Conservation (phyloP, 352 stramenopile species). For the Thalassiosira mediterranea region DNA sequence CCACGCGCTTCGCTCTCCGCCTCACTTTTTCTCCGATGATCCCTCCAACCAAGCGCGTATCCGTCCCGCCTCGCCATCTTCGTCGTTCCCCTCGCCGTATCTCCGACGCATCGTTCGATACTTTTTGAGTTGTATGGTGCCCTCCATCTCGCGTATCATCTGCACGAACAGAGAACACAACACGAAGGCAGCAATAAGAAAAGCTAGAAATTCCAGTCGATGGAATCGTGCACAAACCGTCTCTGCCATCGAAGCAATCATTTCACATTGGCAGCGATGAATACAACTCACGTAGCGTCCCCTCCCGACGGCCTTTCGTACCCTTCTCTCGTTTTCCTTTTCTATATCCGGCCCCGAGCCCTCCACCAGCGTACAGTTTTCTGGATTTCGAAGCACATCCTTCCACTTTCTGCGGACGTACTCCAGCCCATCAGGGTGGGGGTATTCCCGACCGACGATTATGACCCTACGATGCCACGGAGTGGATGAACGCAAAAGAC, state of each 20-base stretch:
- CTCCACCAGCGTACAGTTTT: conserved; percentile 63
- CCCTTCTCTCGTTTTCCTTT: conserved; percentile 70
- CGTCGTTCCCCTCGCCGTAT: conserved; percentile 80
- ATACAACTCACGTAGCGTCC: conserved; percentile 89
- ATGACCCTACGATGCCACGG: conserved; percentile 64
- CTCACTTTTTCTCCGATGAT: background rate
- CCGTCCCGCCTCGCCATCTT: conserved; percentile 14
- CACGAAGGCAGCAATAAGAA: background rate
- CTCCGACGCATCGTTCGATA: conserved; percentile 93
- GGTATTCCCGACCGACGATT: conserved; percentile 93
- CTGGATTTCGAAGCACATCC: conserved; percentile 89
- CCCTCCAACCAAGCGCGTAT: background rate
- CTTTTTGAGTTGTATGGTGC: conserved; percentile 97
- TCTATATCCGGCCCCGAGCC: conserved; percentile 1
- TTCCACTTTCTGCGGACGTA: conserved; percentile 93
- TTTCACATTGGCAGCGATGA: too few relatives aligned
- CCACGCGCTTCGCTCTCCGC: too few relatives aligned
- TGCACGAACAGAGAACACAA: conserved; percentile 1
- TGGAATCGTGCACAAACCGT: too few relatives aligned
- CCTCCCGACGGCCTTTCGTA: conserved; percentile 91
- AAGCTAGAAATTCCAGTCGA: too few relatives aligned
- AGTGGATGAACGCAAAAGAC: background rate
- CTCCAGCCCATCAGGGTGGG: conserved; percentile 85
- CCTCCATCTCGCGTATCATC: conserved; percentile 92
- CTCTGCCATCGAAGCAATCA: too few relatives aligned